phyloP scores from a whole-genome alignment of 2,329 filamentous ascomycete genomes.

The Aureobasidium musti region DNA sequence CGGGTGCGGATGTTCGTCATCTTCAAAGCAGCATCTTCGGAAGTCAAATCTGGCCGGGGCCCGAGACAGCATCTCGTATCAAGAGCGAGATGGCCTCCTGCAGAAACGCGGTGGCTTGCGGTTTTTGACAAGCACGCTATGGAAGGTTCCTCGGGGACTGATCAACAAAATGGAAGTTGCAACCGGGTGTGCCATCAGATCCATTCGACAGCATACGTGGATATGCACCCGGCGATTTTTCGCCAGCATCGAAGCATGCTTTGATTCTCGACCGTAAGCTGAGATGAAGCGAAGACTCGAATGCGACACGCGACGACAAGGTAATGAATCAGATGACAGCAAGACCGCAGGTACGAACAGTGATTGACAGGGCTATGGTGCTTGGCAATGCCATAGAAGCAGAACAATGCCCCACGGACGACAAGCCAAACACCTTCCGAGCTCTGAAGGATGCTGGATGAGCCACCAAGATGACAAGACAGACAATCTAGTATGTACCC shows the following conservation, averaged over 20 bases:
- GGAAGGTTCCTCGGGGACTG: not conserved
- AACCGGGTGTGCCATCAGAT: not conserved
- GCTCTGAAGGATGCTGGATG: slow-evolving; percentile 9
- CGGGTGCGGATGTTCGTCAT: slow-evolving; percentile 21
- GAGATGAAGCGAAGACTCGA: not conserved
- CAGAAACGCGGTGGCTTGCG: slow-evolving; percentile 11
- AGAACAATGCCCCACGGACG: slow-evolving; percentile 8
- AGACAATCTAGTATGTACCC: not conserved
- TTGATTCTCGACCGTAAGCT: not conserved
- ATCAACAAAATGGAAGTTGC: not conserved
- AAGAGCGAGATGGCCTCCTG: not conserved
- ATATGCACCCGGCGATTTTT: not conserved
- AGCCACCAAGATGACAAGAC: slow-evolving; percentile 23
- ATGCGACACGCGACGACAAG: slow-evolving; percentile 5
- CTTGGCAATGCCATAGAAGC: slow-evolving; percentile 13
- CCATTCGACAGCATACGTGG: not conserved
- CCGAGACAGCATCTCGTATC: slow-evolving; percentile 2
- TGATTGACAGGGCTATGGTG: not conserved
- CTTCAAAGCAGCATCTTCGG: not conserved
- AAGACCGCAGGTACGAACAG: not conserved
- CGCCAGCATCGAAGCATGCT: not conserved
- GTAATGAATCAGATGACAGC: not conserved
- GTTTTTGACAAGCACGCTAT: slow-evolving; percentile 25
- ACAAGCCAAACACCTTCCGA: not conserved
- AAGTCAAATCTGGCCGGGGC: not conserved